phyloP scores from a whole-genome alignment of 192 early-diverging fungal species.

The Coemansia sp. region DNA sequence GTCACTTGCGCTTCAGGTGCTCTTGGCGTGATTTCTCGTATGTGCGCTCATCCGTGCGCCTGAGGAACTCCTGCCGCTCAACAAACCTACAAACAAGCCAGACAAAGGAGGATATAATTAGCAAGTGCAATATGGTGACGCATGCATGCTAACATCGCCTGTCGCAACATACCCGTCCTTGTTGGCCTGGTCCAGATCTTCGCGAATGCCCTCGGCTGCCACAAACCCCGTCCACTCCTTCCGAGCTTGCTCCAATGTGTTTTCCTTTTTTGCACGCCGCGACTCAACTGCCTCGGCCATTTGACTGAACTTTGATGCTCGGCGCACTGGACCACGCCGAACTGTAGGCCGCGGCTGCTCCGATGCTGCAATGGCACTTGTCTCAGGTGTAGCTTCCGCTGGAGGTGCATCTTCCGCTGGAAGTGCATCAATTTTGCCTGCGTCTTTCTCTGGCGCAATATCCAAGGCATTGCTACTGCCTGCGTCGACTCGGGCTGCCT shows the following conservation, averaged over 20 bases:
- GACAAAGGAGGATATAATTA: background rate
- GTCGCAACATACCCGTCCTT: constrained; percentile 46
- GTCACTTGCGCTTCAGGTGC: constrained; percentile 19
- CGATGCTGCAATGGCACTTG: background rate
- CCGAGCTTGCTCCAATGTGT: constrained; percentile 48
- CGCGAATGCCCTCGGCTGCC: constrained; percentile 40
- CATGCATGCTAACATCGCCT: background rate
- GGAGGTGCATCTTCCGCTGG: background rate
- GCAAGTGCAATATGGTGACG: background rate
- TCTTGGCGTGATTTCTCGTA: constrained; percentile 25
- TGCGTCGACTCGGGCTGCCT: constrained; percentile 15
- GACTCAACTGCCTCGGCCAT: constrained; percentile 46
- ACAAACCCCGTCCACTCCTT: constrained; percentile 54
- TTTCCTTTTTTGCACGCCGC: constrained; percentile 40
- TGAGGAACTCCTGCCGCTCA: constrained; percentile 53
- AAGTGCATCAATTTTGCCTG: background rate
- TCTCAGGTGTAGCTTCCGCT: background rate
- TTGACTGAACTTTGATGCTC: constrained; percentile 51
- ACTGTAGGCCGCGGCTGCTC: background rate
- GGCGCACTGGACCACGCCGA: constrained; percentile 12
- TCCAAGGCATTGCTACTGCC: background rate
- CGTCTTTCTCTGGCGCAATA: background rate
- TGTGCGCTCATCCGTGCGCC: constrained; percentile 44
- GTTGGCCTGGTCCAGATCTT: constrained; percentile 52
- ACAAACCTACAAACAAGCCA: constrained; percentile 20